phyloP scores from a whole-genome alignment of 1,284 basidiomycete species.

The Fistulinella staudtii region DNA sequence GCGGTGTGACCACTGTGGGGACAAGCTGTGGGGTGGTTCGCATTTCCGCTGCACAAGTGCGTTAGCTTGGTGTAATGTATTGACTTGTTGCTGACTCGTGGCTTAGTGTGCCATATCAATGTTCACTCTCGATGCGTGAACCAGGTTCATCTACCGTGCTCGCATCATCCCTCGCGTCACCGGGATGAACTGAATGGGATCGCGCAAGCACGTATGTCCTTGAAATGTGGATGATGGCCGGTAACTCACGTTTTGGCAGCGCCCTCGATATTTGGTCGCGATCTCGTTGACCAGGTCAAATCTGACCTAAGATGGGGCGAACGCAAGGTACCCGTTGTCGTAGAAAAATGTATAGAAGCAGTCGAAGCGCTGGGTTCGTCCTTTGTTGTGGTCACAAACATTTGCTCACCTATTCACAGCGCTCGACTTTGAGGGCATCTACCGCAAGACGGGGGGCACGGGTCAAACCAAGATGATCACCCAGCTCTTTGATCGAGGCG shows the following conservation, averaged over 20 bases:
- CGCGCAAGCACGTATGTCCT: conserved; percentile 19
- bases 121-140: conserved; percentile 72
- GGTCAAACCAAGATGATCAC: conserved; percentile 92
- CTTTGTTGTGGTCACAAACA: not conserved
- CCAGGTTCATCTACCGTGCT: conserved; percentile 56
- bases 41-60: conserved; percentile 84
- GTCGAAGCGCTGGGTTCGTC: conserved; percentile 80
- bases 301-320: conserved; percentile 64
- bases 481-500: conserved; percentile 90
- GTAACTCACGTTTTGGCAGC: conserved; percentile 39
- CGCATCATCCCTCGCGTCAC: conserved; percentile 40
- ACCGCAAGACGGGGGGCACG: conserved; percentile 94
- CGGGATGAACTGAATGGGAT: conserved; percentile 35
- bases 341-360: conserved; percentile 93
- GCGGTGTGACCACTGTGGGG: conserved; percentile 91
- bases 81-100: conserved; percentile 6
- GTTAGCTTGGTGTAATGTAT: not conserved
- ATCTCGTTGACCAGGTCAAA: conserved; percentile 78
- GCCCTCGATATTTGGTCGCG: conserved; percentile 89
- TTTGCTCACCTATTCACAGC: conserved; percentile 39
- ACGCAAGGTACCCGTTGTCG: conserved; percentile 78
- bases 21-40: conserved; percentile 98
- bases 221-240: conserved; percentile 4
- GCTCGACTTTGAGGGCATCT: conserved; percentile 93
- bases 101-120: conserved; percentile 62